These are phyloP conservation scores for Stipa capillata DNA, from an alignment of 176 grass and related monocot genomes.

Conservation along the genomic window DNA sequence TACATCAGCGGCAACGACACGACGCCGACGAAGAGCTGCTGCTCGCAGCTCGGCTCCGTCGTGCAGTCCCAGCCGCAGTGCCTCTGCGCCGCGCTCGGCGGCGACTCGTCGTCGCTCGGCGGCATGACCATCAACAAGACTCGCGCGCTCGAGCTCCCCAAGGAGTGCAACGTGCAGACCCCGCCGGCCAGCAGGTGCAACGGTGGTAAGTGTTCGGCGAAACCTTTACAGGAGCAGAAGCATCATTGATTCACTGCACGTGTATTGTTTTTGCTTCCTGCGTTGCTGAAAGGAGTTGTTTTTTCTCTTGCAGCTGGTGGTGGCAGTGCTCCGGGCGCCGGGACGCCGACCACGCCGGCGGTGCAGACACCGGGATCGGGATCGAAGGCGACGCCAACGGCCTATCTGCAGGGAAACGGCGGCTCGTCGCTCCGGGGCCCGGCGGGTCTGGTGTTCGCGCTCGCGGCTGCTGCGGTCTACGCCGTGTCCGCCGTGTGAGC, in stretches of 20 bases:
- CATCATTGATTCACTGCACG: not conserved
- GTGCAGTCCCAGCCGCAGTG: conserved; percentile 65
- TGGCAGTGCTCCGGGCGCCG: not conserved
- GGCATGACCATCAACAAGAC: conserved; percentile 64
- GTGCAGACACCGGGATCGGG: not conserved
- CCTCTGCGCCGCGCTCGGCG: conserved; percentile 58
- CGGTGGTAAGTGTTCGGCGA: conserved; percentile 20
- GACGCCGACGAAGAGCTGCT: conserved; percentile 43
- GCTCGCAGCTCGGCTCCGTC: conserved; percentile 51
- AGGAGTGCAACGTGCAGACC: conserved; percentile 58
- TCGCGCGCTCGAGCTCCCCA: conserved; percentile 49
- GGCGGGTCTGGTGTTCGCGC: not conserved
- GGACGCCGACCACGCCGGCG: not conserved
- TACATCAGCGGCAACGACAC: conserved; percentile 76
- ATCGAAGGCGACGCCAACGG: conserved; percentile 29
- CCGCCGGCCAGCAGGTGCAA: conserved; percentile 67
- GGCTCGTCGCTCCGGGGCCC: conserved; percentile 2
- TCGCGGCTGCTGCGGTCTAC: conserved; percentile 6
- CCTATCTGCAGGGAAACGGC: conserved; percentile 8
- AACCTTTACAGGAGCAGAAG: not conserved
- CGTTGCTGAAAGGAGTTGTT: not conserved
- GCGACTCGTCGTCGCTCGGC: conserved; percentile 32
- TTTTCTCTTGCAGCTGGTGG: conserved; percentile 1
- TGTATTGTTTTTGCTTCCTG: not conserved
- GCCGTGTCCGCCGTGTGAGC: not conserved